Evolutionary conservation across 192 early-diverging fungal species (phyloP), one percentile per base, ranked within the genome.

Genomic region (Anaeromyces robustus): DNA sequence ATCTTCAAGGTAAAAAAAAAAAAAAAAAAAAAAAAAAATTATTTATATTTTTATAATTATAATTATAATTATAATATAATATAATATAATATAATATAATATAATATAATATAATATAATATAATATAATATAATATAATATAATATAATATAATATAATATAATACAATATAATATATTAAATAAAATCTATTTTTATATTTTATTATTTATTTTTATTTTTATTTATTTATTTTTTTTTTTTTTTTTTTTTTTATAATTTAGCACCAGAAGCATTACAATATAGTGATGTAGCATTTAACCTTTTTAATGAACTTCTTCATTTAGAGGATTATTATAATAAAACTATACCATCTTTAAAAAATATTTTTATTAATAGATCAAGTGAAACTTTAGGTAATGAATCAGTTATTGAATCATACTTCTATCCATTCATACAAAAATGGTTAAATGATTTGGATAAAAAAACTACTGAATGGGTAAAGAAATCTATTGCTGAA

Each of bases 371-470:
- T 68, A 68, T 68, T 11, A 68, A 68, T 68, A 68, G 19, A 68
- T n/a, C 52, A 4, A 22, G 2, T 26, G 52, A 68, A 9, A 68
- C 6, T 7, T 11, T 26, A 11, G 52, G 52, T 7, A 68, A 68
- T 68, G 52, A 68, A 68, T 68, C 52, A 2, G n/a, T 68, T 68
- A 89, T 93, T 77, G 92, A 94, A 77, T 84, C 82, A 0, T 93
- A 89, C 87, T 96, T 96, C 80, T 82, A 85, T 29, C 89, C 90
- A 4, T 91, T 92, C 80, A 91, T 96, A 22, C 84, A 85, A 22
- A 85, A 89, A 77, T 95, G 92, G 89, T 80, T 96, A 43, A 81
- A 87, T 18, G 84, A 84, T 0, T 90, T 91, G n/a, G 89, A 94
- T 78, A 80, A 83, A 12, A 87, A 89, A 29, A 93, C 92, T 79